Percentiles rank a stretch among this genome's conserved stretches.
Evolutionary conservation across 768 basidiomycete species (phyloP).

Genomic region (Xerocomellus chrysenteron): DNA sequence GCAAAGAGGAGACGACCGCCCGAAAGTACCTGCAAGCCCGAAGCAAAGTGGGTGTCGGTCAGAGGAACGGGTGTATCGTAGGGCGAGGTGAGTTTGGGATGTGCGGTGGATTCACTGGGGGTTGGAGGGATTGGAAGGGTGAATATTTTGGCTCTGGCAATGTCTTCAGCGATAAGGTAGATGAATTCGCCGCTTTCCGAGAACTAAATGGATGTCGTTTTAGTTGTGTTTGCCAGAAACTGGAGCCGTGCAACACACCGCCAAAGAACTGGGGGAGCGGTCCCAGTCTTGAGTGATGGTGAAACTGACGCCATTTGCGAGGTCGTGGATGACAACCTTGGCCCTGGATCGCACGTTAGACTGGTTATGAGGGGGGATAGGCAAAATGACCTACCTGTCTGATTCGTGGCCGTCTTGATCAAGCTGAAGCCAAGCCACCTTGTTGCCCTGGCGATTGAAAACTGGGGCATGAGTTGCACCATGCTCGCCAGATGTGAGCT

Average conservation of each 20-base stretch:
- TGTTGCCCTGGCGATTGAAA: conserved; percentile 63
- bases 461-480: conserved; percentile 78
- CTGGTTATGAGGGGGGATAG: background rate
- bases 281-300: conserved; percentile 86
- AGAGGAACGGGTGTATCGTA: conserved; percentile 57
- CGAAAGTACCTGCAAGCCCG: conserved; percentile 60
- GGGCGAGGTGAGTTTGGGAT: conserved; percentile 42
- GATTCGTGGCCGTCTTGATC: conserved; percentile 87
- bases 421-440: conserved; percentile 87
- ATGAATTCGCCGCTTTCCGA: conserved; percentile 65
- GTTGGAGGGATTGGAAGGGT: conserved; percentile 64
- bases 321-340: conserved; percentile 78
- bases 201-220: conserved; percentile 48
- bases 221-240: background rate
- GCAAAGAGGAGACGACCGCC: conserved; percentile 67
- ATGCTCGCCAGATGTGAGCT: conserved; percentile 81
- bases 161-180: conserved; percentile 75
- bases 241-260: conserved; percentile 4
- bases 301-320: conserved; percentile 62
- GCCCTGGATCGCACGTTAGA: conserved; percentile 41
- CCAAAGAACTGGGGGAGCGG: conserved; percentile 52
- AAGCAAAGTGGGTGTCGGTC: conserved; percentile 55
- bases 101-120: conserved; percentile 51
- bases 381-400: conserved; percentile 53
- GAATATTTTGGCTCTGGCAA: conserved; percentile 75